Evolutionary conservation across 2,329 filamentous ascomycete genomes (phyloP).

Genomic region (Shiraia sp.): DNA sequence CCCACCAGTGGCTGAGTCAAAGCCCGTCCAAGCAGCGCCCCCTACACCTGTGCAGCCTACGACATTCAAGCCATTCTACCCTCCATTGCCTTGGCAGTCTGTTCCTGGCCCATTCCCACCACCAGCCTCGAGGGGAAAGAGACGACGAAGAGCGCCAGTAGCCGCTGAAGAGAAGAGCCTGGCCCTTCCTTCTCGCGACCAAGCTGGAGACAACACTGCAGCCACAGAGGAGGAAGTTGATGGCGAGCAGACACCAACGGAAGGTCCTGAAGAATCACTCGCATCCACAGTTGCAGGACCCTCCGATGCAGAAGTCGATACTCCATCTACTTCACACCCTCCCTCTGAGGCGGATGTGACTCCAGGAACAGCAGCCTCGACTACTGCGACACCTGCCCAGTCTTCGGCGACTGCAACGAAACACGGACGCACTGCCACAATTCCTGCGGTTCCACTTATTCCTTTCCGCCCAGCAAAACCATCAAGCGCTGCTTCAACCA

Average conservation of each 20-base stretch:
- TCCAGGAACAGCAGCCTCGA: conserved; percentile 60
- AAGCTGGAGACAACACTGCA: conserved; percentile 15
- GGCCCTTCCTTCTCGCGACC: conserved; percentile 58
- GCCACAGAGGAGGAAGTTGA: conserved; percentile 18
- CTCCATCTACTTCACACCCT: conserved; percentile 61
- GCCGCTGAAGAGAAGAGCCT: conserved; percentile 44
- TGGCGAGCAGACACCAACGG: conserved; percentile 47
- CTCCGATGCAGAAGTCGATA: conserved; percentile 56
- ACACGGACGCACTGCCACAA: conserved; percentile 49
- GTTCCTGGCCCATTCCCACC: conserved; percentile 60
- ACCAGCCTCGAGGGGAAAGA: conserved; percentile 51
- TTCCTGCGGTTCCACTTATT: conserved; percentile 57
- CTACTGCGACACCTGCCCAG: conserved; percentile 43
- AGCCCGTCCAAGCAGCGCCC: conserved; percentile 15
- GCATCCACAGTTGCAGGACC: conserved; percentile 50
- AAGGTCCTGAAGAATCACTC: conserved; percentile 45
- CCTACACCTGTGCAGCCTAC: conserved; percentile 26
- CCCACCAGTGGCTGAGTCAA: conserved; percentile 21
- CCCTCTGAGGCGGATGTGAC: conserved; percentile 61
- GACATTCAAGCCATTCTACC: conserved; percentile 52
- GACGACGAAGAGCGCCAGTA: conserved; percentile 48
- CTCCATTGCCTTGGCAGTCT: conserved; percentile 64
- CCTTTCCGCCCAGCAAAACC: conserved; percentile 51
- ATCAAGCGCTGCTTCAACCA: conserved; percentile 37
- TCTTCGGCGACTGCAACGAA: conserved; percentile 37